Evolutionary conservation across 2,329 filamentous ascomycete species (phyloP), one percentile per base, ranked within the genome.

Genomic region (Stachybotrys chlorohalonatus): DNA sequence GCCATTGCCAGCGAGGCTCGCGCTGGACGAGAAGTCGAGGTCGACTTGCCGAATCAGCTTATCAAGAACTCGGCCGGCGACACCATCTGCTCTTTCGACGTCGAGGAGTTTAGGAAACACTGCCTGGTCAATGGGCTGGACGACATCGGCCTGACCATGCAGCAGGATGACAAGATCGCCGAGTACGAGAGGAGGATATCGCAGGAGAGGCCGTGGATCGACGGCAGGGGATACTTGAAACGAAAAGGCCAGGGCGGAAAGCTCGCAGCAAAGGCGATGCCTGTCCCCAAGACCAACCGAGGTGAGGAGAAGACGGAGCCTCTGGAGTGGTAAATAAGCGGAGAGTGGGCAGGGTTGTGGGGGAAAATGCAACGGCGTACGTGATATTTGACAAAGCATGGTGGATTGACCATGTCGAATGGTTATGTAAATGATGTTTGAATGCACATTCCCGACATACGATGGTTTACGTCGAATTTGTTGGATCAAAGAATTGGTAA

Each of bases 71-170:
- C 82, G 0, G 73, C 80, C 16, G 93, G 93, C 60, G 84, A 84
- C 58, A 82, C 83, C 61, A 81, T 97, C 53, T 86, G 86, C 66
- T 72, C 74, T 47, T 97, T 97, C 66, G 87, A 96, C 1, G 89
- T 96, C 6, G 93, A 97, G 68, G 84, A 88, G 73, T 97, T 97
- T 79, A 80, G 91, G 68, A 95, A 95, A 75, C 90, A 97, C 75
- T 97, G 93, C 72, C 75, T 97, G 52, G 72, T 95, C 64, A 95
- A 97, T 67, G 93, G 93, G 0, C 83, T 97, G 9, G 93, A 97
- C 68, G 94, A 97, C 64, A 97, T 97, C 65, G 93, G 93, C 42
- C 75, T 97, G 59, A 97, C 93, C 6, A 90, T 96, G 80, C 89
- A 95, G 74, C 82, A 89, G 74, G 91, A 94, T 60, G 87, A 91